Evolutionary conservation across 768 basidiomycete species (phyloP).

Genomic region (Lactarius deliciosus): DNA sequence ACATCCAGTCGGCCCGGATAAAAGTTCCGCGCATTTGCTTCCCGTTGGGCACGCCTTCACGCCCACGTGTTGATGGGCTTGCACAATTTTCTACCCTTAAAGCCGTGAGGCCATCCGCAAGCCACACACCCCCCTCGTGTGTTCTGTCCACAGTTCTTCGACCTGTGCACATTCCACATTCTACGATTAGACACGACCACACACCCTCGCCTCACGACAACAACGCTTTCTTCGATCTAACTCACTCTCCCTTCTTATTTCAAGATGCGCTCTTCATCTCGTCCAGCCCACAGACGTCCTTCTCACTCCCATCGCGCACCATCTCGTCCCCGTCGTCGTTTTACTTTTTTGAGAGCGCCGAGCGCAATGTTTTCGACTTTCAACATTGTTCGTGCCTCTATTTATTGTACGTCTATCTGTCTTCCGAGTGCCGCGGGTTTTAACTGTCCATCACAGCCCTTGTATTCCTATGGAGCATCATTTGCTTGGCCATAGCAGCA

Average conservation of each 20-base stretch:
- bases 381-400: constrained; percentile 62
- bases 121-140: constrained; percentile 28
- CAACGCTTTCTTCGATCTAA: constrained; percentile 35
- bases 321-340: constrained; percentile 19
- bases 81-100: constrained; percentile 25
- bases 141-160: constrained; percentile 12
- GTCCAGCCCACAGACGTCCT: constrained; percentile 34
- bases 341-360: constrained; percentile 21
- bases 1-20: not conserved
- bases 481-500: constrained; percentile 76
- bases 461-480: constrained; percentile 70
- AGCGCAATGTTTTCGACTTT: constrained; percentile 67
- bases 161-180: constrained; percentile 25
- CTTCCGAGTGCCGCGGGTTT: not conserved
- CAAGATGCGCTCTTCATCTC: constrained; percentile 31
- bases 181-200: constrained; percentile 22
- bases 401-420: constrained; percentile 55
- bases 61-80: constrained; percentile 16
- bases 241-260: constrained; percentile 37
- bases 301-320: constrained; percentile 21
- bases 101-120: constrained; percentile 23
- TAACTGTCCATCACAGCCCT: constrained; percentile 44
- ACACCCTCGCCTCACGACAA: constrained; percentile 31
- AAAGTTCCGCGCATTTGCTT: not conserved
- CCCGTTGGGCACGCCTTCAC: not conserved